Conservation (phyloP, 805 yeast species). For the Yamadazyma insecticola region DNA sequence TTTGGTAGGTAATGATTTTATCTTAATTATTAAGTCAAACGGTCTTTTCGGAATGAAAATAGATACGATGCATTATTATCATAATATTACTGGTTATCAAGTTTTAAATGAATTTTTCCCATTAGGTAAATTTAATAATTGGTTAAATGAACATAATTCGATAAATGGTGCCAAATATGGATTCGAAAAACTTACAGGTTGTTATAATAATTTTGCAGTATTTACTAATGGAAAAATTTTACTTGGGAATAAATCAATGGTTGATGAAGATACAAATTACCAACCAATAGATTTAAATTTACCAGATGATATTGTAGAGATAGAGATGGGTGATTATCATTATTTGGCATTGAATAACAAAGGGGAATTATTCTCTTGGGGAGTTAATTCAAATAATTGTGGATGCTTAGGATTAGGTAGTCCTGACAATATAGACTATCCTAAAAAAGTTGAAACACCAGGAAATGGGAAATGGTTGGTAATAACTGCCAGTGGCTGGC, state of each 20-base stretch:
- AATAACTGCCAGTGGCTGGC: constrained; percentile 79
- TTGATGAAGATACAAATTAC: constrained; percentile 30
- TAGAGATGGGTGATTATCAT: constrained; percentile 73
- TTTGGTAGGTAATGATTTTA: constrained; percentile 46
- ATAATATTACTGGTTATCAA: constrained; percentile 8
- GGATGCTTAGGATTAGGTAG: constrained; percentile 68
- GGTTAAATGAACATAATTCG: constrained; percentile 19
- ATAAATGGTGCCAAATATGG: constrained; percentile 18
- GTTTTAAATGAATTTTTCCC: constrained; percentile 8
- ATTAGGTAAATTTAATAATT: constrained; percentile 13
- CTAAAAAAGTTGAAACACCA: constrained; percentile 8
- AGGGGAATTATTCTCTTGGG: constrained; percentile 66
- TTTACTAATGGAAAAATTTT: constrained; percentile 48
- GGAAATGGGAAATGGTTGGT: constrained; percentile 47
- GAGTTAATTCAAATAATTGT: constrained; percentile 53
- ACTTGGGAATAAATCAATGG: constrained; percentile 24
- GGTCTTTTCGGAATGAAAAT: constrained; percentile 7
- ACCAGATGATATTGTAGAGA: constrained; percentile 40
- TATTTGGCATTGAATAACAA: constrained; percentile 52
- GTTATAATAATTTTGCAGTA: constrained; percentile 49
- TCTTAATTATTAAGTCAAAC: constrained; percentile 42
- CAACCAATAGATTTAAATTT: constrained; percentile 27
- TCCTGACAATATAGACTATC: constrained; percentile 3
- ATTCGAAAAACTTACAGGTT: constrained; percentile 51
- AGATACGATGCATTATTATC: constrained; percentile 13